Percentiles rank a stretch among this genome's conserved stretches.
Evolutionary conservation across 2,329 filamentous ascomycete species (phyloP).

Genomic region (Venturiaceae sp.): DNA sequence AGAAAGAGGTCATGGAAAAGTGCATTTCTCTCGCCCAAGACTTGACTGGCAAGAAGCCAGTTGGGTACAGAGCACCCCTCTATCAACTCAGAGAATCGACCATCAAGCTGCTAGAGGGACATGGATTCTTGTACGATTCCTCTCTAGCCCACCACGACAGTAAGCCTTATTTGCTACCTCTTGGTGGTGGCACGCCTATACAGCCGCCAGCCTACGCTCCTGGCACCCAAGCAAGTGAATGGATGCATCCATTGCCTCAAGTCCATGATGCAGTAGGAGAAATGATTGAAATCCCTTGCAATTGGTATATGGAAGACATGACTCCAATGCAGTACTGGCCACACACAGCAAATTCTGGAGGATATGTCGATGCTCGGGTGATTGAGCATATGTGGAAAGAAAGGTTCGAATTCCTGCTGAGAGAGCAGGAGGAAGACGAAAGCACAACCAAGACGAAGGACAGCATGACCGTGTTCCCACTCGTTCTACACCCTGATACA

Average conservation of each 20-base stretch:
- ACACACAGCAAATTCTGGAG: conserved; percentile 41
- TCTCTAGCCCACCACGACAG: conserved; percentile 42
- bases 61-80: conserved; percentile 42
- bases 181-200: conserved; percentile 25
- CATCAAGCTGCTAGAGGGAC: conserved; percentile 36
- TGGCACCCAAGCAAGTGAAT: conserved; percentile 20
- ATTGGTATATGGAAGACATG: conserved; percentile 44
- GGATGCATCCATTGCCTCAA: conserved; percentile 34
- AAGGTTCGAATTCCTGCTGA: conserved; percentile 44
- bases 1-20: conserved; percentile 38
- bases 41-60: conserved; percentile 34
- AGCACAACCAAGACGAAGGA: conserved; percentile 13
- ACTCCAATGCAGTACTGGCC: conserved; percentile 39
- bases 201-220: conserved; percentile 29
- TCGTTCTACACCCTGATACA: conserved; percentile 49
- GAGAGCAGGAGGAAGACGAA: conserved; percentile 23
- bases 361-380: conserved; percentile 46
- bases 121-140: conserved; percentile 41
- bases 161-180: conserved; percentile 38
- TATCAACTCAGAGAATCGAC: conserved; percentile 42
- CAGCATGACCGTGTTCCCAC: conserved; percentile 35
- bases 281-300: conserved; percentile 39
- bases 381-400: conserved; percentile 54
- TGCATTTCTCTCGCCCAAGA: conserved; percentile 35
- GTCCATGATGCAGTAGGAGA: conserved; percentile 14